Evolutionary conservation across 371 early-diverging fungal genomes (phyloP).

Genomic region (Haplosporangium sp.): DNA sequence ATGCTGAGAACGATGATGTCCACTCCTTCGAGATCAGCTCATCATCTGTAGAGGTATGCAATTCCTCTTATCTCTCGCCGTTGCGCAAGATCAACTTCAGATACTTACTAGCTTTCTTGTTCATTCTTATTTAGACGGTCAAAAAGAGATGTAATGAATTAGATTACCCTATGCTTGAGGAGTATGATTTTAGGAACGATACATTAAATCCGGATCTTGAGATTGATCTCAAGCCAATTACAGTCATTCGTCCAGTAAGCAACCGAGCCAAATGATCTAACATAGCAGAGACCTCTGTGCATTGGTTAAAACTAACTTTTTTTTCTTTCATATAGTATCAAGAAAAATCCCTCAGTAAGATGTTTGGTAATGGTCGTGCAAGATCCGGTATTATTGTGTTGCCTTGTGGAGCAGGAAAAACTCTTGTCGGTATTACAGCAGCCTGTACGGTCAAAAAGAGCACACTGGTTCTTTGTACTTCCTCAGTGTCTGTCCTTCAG

Average conservation of each 20-base stretch:
- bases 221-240: slow-evolving; percentile 97
- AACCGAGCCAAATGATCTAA: too few species aligned
- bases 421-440: slow-evolving; percentile 99
- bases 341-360: slow-evolving; percentile 98
- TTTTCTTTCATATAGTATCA: slow-evolving; percentile 77
- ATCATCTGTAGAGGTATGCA: slow-evolving; percentile 75
- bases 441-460: slow-evolving; percentile 99
- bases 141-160: slow-evolving; percentile 96
- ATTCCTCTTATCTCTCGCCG: too few species aligned
- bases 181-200: slow-evolving; percentile 99
- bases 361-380: slow-evolving; percentile 99
- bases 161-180: slow-evolving; percentile 98
- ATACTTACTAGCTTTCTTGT: background rate
- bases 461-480: slow-evolving; percentile 97
- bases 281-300: too few species aligned
- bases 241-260: slow-evolving; percentile 86
- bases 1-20: slow-evolving; percentile 76
- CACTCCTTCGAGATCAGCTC: slow-evolving; percentile 92
- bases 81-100: background rate
- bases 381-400: slow-evolving; percentile 99
- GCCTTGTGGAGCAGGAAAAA: slow-evolving; percentile 99
- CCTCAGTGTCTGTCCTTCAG: slow-evolving; percentile 98
- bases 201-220: slow-evolving; percentile 85
- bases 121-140: slow-evolving; percentile 65
- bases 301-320: background rate